These are phyloP conservation scores for Nicotiana obtusifolia DNA, from an alignment of 257 asterid genomes.

Conservation along the genomic window DNA sequence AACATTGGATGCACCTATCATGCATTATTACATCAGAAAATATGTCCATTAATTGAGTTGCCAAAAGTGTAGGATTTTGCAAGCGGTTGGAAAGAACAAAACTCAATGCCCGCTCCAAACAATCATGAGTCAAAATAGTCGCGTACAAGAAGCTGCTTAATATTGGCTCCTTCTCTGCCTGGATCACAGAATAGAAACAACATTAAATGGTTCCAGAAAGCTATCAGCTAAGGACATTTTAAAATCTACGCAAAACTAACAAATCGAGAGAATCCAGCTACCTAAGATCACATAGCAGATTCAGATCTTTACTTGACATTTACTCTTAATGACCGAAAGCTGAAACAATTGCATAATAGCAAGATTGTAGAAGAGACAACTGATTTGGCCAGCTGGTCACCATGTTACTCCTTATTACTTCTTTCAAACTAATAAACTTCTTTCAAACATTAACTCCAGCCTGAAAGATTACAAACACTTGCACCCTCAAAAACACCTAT, in stretches of 20 bases:
- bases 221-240: background rate
- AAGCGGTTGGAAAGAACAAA: conserved; percentile 45
- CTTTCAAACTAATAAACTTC: background rate
- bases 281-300: background rate
- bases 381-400: background rate
- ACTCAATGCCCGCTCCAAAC: conserved; percentile 37
- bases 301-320: background rate
- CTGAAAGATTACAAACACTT: background rate
- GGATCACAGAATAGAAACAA: conserved; percentile 11
- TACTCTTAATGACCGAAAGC: background rate
- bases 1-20: conserved; percentile 31
- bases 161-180: conserved; percentile 48
- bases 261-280: background rate
- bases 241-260: background rate
- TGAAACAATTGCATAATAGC: background rate
- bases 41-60: conserved; percentile 37
- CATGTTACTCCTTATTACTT: background rate
- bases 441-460: background rate
- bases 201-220: background rate
- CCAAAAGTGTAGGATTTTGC: conserved; percentile 42
- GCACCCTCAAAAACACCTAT: background rate
- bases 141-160: conserved; percentile 44
- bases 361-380: background rate
- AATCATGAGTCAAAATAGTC: conserved; percentile 35
- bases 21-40: conserved; percentile 37